Evolutionary conservation across 2,329 filamentous ascomycete species (phyloP), one percentile per base, ranked within the genome.

Genomic region (Westerdykella ornata): DNA sequence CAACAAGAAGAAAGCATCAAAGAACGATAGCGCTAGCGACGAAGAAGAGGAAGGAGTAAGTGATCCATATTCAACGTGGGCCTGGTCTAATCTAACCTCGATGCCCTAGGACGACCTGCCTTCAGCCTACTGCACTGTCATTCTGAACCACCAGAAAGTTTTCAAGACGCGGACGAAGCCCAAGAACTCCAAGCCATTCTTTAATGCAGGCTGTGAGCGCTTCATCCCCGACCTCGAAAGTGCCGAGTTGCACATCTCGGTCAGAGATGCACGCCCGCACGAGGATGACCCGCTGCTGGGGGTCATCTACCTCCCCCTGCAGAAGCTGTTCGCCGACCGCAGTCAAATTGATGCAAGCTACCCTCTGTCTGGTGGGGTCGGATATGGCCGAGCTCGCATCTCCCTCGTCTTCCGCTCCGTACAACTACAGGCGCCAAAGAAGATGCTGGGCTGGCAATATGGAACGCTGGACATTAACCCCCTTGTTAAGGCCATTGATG

Each of bases 181-280:
- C 1, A 85, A 86, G 66, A 87, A 86, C 47, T 75, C 80, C 0
- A 86, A 85, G 53, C 84, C 84, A 0, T 88, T 87, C 62, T 88
- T 84, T 71, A 88, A 88, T 49, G 84, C 84, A 2, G 81, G 81
- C 5, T 85, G 79, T 2, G 84, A 88, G 59, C 75, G 81, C 4
- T 85, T 86, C 48, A 73, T 88, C 30, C 71, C 77, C 11, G 80
- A 88, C 57, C 86, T 82, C 75, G 71, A 70, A 13, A 77, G 73
- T 11, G 75, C 80, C 1, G 82, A 87, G 57, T 70, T 87, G 22
- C 81, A 84, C 48, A 67, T 88, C 20, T 72, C 75, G 1, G 81
- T 86, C 1, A 75, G 82, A 9, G 84, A 88, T 56, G 71, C 77
- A 15, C 73, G 83, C 4, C 71, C 85, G 16, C 76, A 83, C 38